Evolutionary conservation across 208 protist species (phyloP).

Genomic region (Leishmania guyanensis): DNA sequence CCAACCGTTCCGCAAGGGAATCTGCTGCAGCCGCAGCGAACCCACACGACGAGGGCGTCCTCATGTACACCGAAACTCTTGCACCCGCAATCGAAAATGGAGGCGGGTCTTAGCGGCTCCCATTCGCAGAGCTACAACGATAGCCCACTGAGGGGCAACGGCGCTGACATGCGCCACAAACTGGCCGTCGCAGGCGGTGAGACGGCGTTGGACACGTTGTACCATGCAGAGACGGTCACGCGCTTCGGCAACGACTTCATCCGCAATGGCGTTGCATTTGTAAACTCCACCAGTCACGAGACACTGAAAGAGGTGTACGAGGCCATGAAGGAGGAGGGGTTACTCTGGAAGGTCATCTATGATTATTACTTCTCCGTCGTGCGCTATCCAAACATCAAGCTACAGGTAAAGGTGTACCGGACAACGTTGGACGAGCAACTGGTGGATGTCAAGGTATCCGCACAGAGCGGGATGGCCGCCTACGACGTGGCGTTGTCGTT

Average conservation of each 20-base stretch:
- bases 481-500: conserved; percentile 56
- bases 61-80: conserved; percentile 10
- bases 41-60: background rate
- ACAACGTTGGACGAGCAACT: conserved; percentile 56
- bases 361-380: conserved; percentile 79
- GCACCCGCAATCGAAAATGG: conserved; percentile 12
- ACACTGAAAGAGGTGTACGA: conserved; percentile 65
- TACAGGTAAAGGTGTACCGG: conserved; percentile 86
- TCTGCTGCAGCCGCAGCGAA: conserved; percentile 25
- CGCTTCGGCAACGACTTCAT: conserved; percentile 86
- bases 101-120: background rate
- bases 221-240: conserved; percentile 51
- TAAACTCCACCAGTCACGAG: conserved; percentile 24
- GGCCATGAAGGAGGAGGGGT: conserved; percentile 69
- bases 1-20: conserved; percentile 7
- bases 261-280: conserved; percentile 80
- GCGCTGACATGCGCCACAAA: conserved; percentile 9
- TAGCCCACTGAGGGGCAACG: conserved; percentile 1
- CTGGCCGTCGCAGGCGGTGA: conserved; percentile 2
- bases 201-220: conserved; percentile 50
- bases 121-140: conserved; percentile 1
- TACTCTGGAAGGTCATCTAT: conserved; percentile 77
- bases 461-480: conserved; percentile 71
- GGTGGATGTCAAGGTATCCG: conserved; percentile 78
- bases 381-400: conserved; percentile 71